phyloP scores from a whole-genome alignment of 306 rosid genomes.

The Arachis stenosperma region DNA sequence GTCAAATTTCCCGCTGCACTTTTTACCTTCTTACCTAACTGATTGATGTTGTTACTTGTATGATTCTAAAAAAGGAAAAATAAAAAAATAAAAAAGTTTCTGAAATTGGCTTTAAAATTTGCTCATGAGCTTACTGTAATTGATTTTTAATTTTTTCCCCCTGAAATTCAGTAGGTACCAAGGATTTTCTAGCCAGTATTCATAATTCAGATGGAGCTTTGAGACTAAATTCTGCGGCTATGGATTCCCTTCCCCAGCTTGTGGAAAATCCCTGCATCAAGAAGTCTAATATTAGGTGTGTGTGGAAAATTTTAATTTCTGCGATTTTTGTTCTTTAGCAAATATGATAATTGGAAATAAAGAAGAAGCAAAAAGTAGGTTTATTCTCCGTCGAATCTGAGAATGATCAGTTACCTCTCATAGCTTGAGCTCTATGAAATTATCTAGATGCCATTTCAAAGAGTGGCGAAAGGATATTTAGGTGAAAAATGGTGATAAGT shows the following conservation, averaged over 20 bases:
- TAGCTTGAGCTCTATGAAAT: constrained; percentile 28
- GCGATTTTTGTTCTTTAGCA: not conserved
- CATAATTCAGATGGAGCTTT: constrained; percentile 46
- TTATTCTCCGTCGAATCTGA: too few relatives aligned
- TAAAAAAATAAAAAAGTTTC: not conserved
- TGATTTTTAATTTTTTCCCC: constrained; percentile 3
- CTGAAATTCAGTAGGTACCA: constrained; percentile 42
- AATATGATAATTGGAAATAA: too few relatives aligned
- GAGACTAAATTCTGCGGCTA: constrained; percentile 39
- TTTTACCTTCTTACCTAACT: too few relatives aligned
- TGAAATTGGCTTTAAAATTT: constrained; percentile 14
- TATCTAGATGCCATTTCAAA: constrained; percentile 27
- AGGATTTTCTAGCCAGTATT: constrained; percentile 53
- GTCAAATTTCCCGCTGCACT: too few relatives aligned
- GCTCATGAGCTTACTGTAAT: constrained; percentile 30
- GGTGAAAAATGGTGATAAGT: constrained; percentile 1
- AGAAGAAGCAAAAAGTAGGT: too few relatives aligned
- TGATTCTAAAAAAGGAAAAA: not conserved
- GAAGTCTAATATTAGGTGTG: constrained; percentile 53
- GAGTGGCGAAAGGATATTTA: not conserved
- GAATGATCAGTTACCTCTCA: too few relatives aligned
- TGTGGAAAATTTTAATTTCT: not conserved
- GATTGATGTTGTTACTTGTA: not conserved
- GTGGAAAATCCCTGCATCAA: constrained; percentile 52
- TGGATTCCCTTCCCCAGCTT: constrained; percentile 52